Percentiles rank a stretch among this genome's conserved stretches.
Evolutionary conservation across 2,329 filamentous ascomycete genomes (phyloP).

Genomic region (Apiospora aurea): DNA sequence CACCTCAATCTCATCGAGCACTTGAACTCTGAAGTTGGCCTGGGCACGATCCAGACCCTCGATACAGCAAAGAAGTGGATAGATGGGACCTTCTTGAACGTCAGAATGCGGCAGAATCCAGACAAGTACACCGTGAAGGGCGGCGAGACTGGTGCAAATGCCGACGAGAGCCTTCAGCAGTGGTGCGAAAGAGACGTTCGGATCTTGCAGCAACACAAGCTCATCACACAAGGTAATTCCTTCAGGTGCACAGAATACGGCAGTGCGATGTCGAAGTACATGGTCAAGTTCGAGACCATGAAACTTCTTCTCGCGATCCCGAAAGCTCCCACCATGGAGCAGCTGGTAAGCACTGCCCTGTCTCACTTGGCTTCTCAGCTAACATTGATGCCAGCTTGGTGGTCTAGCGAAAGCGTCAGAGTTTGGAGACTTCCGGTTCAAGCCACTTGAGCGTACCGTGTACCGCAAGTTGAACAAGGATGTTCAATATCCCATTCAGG

Average conservation of each 20-base stretch:
- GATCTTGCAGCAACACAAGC: constrained; percentile 64
- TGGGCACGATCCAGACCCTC: constrained; percentile 73
- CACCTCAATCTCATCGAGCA: constrained; percentile 84
- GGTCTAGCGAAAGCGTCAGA: constrained; percentile 73
- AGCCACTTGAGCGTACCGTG: constrained; percentile 69
- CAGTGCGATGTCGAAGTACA: constrained; percentile 83
- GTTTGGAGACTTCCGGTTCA: constrained; percentile 76
- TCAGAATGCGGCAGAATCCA: constrained; percentile 76
- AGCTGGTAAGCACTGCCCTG: constrained; percentile 64
- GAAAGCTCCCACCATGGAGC: constrained; percentile 65
- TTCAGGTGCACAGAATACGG: constrained; percentile 76
- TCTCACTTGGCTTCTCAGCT: constrained; percentile 21
- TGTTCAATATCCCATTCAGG: constrained; percentile 75
- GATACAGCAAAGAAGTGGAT: constrained; percentile 77
- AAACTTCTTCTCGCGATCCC: constrained; percentile 69
- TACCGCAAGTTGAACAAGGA: constrained; percentile 78
- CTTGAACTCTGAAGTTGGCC: constrained; percentile 81
- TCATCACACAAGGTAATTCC: constrained; percentile 58
- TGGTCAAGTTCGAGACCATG: constrained; percentile 83
- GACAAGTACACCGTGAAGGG: constrained; percentile 71
- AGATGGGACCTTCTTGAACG: constrained; percentile 77
- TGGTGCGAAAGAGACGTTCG: constrained; percentile 75
- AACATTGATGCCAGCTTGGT: constrained; percentile 60
- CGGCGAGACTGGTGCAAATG: constrained; percentile 53
- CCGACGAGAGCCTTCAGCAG: constrained; percentile 70